phyloP scores from a whole-genome alignment of 768 basidiomycete genomes.

The Naganishia onofrii region DNA sequence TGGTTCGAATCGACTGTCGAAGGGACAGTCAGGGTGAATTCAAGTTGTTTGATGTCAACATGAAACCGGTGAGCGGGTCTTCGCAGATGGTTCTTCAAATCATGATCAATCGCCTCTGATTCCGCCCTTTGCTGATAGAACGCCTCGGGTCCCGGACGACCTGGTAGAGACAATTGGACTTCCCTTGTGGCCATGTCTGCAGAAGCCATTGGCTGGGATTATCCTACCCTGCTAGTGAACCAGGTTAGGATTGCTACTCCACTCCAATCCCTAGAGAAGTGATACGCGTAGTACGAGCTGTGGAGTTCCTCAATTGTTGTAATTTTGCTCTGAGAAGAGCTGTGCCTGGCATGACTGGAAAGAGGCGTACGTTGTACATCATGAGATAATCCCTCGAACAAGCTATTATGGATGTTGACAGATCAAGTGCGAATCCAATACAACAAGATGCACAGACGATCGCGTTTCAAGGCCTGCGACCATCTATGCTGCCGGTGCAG shows the following conservation, averaged over 20 bases:
- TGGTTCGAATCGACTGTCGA: conserved; percentile 41
- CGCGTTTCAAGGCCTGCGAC: background rate
- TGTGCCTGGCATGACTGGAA: too few relatives aligned
- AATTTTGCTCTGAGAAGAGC: too few relatives aligned
- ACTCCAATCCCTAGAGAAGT: background rate
- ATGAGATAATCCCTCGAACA: background rate
- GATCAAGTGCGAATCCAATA: background rate
- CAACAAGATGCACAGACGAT: background rate
- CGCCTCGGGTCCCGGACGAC: conserved; percentile 44
- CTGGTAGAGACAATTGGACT: conserved; percentile 44
- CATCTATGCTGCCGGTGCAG: conserved; percentile 12
- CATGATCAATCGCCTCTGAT: background rate
- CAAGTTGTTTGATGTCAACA: conserved; percentile 45
- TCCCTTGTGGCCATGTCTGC: conserved; percentile 43
- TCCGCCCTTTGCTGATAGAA: conserved; percentile 34
- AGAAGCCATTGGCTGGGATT: conserved; percentile 44
- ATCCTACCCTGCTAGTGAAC: conserved; percentile 35
- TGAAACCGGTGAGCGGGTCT: conserved; percentile 44
- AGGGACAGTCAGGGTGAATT: conserved; percentile 30
- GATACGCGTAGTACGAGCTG: too few relatives aligned
- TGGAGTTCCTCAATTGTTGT: too few relatives aligned
- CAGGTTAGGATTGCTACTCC: conserved; percentile 32
- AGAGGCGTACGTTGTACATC: too few relatives aligned
- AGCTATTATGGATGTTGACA: background rate
- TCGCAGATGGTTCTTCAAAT: too few relatives aligned